Base-by-base conservation (phyloP, 179 eudicot genomes). In the Amaranthus tricolor region DNA sequence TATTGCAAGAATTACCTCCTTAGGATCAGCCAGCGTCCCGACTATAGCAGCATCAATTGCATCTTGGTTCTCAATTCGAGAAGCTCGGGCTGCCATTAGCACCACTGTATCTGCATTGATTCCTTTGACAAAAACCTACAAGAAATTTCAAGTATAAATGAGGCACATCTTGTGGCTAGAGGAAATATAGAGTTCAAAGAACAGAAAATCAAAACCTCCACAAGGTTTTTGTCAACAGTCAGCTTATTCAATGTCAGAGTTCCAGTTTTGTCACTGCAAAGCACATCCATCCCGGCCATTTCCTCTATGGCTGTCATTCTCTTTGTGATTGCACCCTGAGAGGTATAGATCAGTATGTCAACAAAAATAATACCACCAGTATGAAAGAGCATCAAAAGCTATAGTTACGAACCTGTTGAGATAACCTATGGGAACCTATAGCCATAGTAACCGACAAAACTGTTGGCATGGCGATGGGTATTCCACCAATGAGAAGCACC, bases 241-340 rank as follows among this genome's bases (percentile, higher is more conserved):
- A 91, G 88, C 77, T 85, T 89, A 85, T 91, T 91, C 66, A 91
- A 75, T 13, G 97, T 91, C 72, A 89, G 70, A 50, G 94, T 91
- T 74, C 97, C 94, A 17, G 94, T 91, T 77, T 89, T 91, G 76
- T 91, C 97, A 60, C 90, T 89, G 84, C 97, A 91, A 68, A 91
- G 92, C 63, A 91, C 97, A 70, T 91, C 97, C 97, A 91, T 91
- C 64, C 97, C 97, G 0, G 97, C 97, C 97, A 91, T 89, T 74
- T 91, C 97, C 75, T 91, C 97, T 19, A 91, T 91, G 45, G 94
- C 97, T 55, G 94, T 91, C 97, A 91, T 91, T 74, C 97, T 82
- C 77, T 91, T 91, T n/a, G 94, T 91, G 62, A 91, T 91, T 12
- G 97, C 97, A 68, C 94, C 97, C 92, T 91, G 59, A n/a, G 43